Base-by-base conservation (phyloP, 2,329 filamentous ascomycete genomes). In the Sporothrix luriei region DNA sequence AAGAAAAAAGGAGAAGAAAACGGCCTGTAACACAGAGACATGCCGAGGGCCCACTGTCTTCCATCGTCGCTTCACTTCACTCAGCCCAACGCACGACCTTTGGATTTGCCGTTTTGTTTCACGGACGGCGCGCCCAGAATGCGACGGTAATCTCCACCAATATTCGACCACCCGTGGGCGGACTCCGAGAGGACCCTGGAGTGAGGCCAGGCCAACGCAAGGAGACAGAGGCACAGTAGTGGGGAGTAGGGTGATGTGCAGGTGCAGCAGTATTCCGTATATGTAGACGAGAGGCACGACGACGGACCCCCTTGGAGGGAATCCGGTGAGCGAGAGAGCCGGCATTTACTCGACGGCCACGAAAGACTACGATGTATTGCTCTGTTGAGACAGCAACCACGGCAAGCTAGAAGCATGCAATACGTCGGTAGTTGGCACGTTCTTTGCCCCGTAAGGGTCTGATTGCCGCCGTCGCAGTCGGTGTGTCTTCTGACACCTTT, bases 71-170 rank as follows among this genome's bases (percentile, higher is more conserved):
- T 13, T 19, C 9, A 6, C n/a, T 46, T 14, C 57, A 16, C 26
- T 14, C 57, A 16, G 57, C 38, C 14, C n/a, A 13, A 62, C 13
- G 14, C 57, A 46, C 38, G 61, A 16, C 43, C 61, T 64, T 64
- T 49, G 61, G 24, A 43, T 21, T 48, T 6, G 14, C 26, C 24
- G 40, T 13, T 43, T 11, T 21, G n/a, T 54, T 64, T 43, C 38
- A 16, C 21, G 38, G 19, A 33, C n/a, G 52, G 14, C 33, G 24
- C 3, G 61, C 43, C 16, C 61, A 64, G 11, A 64, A 64, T 49
- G 43, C 11, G 46, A 64, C 43, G 16, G 26, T 24, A 52, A 66
- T 66, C 43, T 66, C 62, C 62, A 54, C 61, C 61, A 49, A 64
- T 43, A 49, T 43, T 62, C 38, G 29, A 19, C 29, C 26, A 24